phyloP scores from a whole-genome alignment of 345 rosid species.

The Jatropha curcas region DNA sequence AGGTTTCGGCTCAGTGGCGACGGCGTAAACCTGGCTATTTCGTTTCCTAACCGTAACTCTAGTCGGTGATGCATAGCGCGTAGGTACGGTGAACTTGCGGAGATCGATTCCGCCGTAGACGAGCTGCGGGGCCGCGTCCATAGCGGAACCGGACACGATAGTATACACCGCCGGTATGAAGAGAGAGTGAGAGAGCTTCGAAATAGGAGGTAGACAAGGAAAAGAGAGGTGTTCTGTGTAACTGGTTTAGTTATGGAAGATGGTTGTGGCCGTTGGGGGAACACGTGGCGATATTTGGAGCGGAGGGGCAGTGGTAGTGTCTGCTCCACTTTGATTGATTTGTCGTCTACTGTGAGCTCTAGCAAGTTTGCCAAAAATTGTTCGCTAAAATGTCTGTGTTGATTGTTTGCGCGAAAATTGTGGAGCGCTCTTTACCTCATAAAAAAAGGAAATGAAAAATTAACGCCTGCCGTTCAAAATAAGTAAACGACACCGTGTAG shows the following conservation, averaged over 20 bases:
- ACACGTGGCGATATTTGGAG: conserved; percentile 27
- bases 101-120: conserved; percentile 54
- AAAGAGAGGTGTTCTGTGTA: background rate
- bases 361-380: too few species aligned
- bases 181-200: background rate
- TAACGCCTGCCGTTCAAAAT: too few species aligned
- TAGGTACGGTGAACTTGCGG: conserved; percentile 31
- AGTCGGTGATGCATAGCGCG: conserved; percentile 25
- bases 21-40: conserved; percentile 44
- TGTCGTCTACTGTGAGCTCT: too few species aligned
- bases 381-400: too few species aligned
- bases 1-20: conserved; percentile 78
- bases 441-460: too few species aligned
- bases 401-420: conserved; percentile 5
- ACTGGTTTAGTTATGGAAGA: background rate
- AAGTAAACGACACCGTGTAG: too few species aligned
- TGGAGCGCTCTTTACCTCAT: background rate
- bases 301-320: background rate
- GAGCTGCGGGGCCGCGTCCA: conserved; percentile 64
- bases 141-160: conserved; percentile 11
- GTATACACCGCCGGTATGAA: background rate
- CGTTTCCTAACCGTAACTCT: conserved; percentile 34
- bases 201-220: background rate
- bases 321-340: background rate
- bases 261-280: conserved; percentile 4